Percentiles rank a stretch among this genome's conserved stretches.
phyloP scores from a whole-genome alignment of 495 filamentous ascomycete species.

The Thermochaetoides thermophila region DNA sequence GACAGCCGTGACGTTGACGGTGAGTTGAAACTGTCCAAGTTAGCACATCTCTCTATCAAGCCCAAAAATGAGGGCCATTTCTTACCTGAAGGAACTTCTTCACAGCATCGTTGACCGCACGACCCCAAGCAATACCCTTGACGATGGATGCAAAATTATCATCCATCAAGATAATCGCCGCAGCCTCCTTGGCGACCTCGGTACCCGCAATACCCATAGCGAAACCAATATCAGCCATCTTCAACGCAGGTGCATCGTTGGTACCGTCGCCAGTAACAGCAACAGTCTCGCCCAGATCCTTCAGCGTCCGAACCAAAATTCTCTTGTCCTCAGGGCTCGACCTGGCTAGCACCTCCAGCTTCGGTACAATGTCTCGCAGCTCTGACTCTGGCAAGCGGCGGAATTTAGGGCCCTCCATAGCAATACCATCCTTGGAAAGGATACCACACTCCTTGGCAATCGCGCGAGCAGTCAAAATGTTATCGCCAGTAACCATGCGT shows the following conservation, averaged over 20 bases:
- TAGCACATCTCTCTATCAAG: neutral
- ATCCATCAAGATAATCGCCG: slow-evolving; percentile 79
- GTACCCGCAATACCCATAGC: slow-evolving; percentile 88
- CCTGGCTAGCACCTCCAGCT: slow-evolving; percentile 67
- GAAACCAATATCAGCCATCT: slow-evolving; percentile 82
- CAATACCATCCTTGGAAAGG: slow-evolving; percentile 56
- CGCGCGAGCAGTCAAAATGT: slow-evolving; percentile 63
- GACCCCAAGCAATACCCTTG: slow-evolving; percentile 79
- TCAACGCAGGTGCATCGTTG: slow-evolving; percentile 78
- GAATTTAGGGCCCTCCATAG: slow-evolving; percentile 80
- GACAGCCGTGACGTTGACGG: slow-evolving; percentile 82
- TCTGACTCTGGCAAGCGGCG: slow-evolving; percentile 53
- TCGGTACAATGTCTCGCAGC: slow-evolving; percentile 56
- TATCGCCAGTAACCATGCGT: slow-evolving; percentile 87
- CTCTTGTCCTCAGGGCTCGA: slow-evolving; percentile 83
- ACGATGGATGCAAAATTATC: slow-evolving; percentile 82
- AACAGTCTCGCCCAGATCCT: slow-evolving; percentile 62
- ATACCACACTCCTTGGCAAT: slow-evolving; percentile 83
- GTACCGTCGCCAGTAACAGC: slow-evolving; percentile 83
- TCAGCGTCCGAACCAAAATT: slow-evolving; percentile 58
- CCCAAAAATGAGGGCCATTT: too few relatives aligned
- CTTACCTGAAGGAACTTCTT: slow-evolving; percentile 70
- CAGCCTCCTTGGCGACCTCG: slow-evolving; percentile 84
- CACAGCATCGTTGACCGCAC: slow-evolving; percentile 84
- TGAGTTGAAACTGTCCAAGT: slow-evolving; percentile 62